Base-by-base conservation (phyloP, 2,329 filamentous ascomycete genomes). In the Phialophora verrucosa region DNA sequence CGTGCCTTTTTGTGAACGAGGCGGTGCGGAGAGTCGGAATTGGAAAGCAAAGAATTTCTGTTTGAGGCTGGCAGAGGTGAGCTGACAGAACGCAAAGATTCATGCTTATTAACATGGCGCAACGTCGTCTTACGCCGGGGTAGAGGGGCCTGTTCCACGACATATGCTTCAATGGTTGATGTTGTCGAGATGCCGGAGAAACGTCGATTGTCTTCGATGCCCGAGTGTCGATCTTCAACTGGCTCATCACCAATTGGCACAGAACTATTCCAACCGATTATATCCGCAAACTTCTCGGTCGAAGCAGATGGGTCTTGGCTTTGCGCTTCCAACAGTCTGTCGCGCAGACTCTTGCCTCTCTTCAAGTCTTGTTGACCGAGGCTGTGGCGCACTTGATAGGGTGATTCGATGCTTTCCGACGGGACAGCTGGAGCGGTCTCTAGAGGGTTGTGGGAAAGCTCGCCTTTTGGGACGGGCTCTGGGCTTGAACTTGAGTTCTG, bases 121-220 rank as follows among this genome's bases (percentile, higher is more conserved):
- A 87, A 75, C 0, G 79, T 82, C 49, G 76, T 78, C 60, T 75
- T 78, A 44, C 79, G 76, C 66, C 78, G 80, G 47, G 79, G 82
- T 3, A 83, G 81, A 17, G 80, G 80, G 20, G 57, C 61, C 17
- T 64, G 64, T 27, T 84, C 79, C 53, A 87, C 80, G 32, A 87
- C 84, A 72, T 85, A 79, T 12, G 83, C 85, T 75, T 86, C 84
- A 17, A 87, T 78, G 0, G 84, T 85, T 5, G 85, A 87, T 11
- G 81, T 79, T 25, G 81, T 80, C 2, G 85, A 87, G 2, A 81
- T 75, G 17, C 74, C 79, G 14, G 85, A 87, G 23, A 81, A 76
- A 51, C 85, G 80, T 69, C 76, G 77, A 59, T 68, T 69, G 12
- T 77, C 76, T 20, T 75, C 71, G 5, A 71, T 69, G 23, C 74